Conservation (phyloP, 352 stramenopile genomes). For the Globisporangium lucens region DNA sequence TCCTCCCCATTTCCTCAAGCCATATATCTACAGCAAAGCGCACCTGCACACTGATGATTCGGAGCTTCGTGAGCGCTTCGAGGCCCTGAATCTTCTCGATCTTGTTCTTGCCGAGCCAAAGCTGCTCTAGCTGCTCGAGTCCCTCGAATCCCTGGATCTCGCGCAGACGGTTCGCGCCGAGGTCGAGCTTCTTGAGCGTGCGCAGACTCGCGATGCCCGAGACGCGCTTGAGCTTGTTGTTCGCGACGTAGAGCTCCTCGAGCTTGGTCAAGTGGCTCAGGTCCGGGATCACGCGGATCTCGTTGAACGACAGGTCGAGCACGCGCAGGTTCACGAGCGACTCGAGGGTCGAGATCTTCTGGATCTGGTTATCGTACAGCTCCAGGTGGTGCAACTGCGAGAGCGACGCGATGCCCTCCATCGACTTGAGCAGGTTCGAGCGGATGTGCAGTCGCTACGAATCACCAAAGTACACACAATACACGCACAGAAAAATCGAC, state of each 20-base stretch:
- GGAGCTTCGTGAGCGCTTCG: conserved; percentile 86
- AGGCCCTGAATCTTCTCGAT: conserved; percentile 92
- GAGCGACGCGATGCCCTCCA: conserved; percentile 65
- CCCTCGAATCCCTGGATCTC: conserved; percentile 91
- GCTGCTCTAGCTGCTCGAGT: conserved; percentile 89
- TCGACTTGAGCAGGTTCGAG: conserved; percentile 79
- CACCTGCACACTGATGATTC: conserved; percentile 77
- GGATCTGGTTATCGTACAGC: conserved; percentile 98
- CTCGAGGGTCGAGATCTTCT: conserved; percentile 70
- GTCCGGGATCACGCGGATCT: conserved; percentile 90
- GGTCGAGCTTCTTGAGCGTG: conserved; percentile 93
- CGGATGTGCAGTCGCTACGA: conserved; percentile 61
- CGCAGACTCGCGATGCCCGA: conserved; percentile 83
- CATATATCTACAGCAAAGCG: conserved; percentile 3
- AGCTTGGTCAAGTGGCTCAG: conserved; percentile 80
- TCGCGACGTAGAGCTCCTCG: conserved; percentile 92
- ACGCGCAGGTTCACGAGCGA: conserved; percentile 68
- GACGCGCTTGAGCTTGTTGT: conserved; percentile 98
- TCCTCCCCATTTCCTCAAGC: not conserved
- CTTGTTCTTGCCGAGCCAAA: conserved; percentile 99
- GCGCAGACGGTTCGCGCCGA: conserved; percentile 95
- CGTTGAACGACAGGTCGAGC: conserved; percentile 97
- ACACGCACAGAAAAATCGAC: not conserved
- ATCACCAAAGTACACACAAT: not conserved
- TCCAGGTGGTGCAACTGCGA: conserved; percentile 90